Base-by-base conservation (phyloP, 352 stramenopile species). In the Globisporangium spiculum region DNA sequence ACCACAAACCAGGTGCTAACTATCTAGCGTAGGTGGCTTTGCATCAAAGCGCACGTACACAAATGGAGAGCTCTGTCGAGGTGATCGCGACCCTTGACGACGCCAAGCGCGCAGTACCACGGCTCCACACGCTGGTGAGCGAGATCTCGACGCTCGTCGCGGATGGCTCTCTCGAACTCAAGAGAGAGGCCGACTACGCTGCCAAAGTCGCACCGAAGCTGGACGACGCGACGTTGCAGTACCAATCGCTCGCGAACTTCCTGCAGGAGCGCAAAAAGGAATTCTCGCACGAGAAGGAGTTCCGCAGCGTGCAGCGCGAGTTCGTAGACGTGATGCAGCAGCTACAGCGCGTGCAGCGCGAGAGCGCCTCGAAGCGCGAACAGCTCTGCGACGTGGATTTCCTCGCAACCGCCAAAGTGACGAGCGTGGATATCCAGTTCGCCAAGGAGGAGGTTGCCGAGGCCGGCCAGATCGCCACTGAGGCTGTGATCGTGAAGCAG, bases 401-500 rank as follows among this genome's bases (percentile, higher is more conserved):
- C 64, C 52, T 93, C 14, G 67, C 77, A 0, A 79, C 72, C 20
- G 74, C 75, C 38, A 80, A 86, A 52, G 74, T 94, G 32, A 88
- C 83, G 14, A 81, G 76, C 2, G 71, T 88, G 44, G 84, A 94
- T 30, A 74, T 94, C 53, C 82, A 94, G 54, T 75, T 75, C n/a
- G 84, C 86, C 0, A 92, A 94, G 48, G 86, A 93, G 53, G 85
- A 92, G 38, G 78, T 90, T n/a, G 72, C 84, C 18, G 82, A 90
- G 63, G 80, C 84, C 14, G 72, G 83, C 12, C 78, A 90, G 67
- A 82, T 94, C 52, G 81, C 76, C 4, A 63, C 74, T 38, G 86
- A 93, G 63, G 83, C 85, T 12, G 78, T 86, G 22, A 72, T 86
- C 18, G 82, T 94, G 20, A 89, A 89, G 60, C 77, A 86, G 22